Percentiles rank a stretch among this genome's conserved stretches.
These are phyloP conservation scores for Cyclocybe aegerita DNA, from an alignment of 768 basidiomycete species.

Conservation along the genomic window DNA sequence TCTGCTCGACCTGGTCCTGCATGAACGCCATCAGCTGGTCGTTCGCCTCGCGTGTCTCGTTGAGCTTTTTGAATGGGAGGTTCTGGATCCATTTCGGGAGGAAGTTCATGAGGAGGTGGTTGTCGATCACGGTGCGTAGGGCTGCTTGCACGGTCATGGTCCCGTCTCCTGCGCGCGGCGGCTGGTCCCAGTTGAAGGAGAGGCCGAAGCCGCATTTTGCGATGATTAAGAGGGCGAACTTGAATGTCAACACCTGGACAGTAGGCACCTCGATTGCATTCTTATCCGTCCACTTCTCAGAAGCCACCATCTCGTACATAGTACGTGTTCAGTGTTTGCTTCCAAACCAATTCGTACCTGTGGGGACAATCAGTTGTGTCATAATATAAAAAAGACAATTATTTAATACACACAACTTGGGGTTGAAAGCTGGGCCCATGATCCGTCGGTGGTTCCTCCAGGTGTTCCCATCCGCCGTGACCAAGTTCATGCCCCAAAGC, in stretches of 20 bases:
- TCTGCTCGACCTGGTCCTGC: constrained; percentile 30
- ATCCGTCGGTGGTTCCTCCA: constrained; percentile 48
- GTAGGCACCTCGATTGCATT: constrained; percentile 25
- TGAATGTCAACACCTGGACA: constrained; percentile 34
- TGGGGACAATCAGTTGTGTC: background rate
- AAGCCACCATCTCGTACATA: constrained; percentile 32
- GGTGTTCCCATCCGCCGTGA: constrained; percentile 40
- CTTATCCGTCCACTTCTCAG: constrained; percentile 33
- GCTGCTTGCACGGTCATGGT: constrained; percentile 29
- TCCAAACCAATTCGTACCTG: constrained; percentile 44
- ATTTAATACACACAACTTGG: constrained; percentile 29
- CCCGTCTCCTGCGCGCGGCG: constrained; percentile 35
- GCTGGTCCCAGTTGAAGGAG: constrained; percentile 38
- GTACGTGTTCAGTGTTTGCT: constrained; percentile 32
- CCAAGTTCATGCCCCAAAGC: constrained; percentile 45
- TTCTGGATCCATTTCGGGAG: constrained; percentile 37
- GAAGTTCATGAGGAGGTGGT: constrained; percentile 21
- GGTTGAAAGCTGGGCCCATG: constrained; percentile 44
- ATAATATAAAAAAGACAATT: background rate
- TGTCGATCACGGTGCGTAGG: constrained; percentile 30
- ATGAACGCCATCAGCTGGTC: constrained; percentile 34
- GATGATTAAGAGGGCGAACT: constrained; percentile 44
- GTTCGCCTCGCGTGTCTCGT: constrained; percentile 22
- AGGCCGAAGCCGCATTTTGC: constrained; percentile 49
- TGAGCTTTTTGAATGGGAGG: constrained; percentile 35